Evolutionary conservation across 2,329 filamentous ascomycete species (phyloP), one percentile per base, ranked within the genome.

Genomic region (Stagonosporopsis tanaceti): DNA sequence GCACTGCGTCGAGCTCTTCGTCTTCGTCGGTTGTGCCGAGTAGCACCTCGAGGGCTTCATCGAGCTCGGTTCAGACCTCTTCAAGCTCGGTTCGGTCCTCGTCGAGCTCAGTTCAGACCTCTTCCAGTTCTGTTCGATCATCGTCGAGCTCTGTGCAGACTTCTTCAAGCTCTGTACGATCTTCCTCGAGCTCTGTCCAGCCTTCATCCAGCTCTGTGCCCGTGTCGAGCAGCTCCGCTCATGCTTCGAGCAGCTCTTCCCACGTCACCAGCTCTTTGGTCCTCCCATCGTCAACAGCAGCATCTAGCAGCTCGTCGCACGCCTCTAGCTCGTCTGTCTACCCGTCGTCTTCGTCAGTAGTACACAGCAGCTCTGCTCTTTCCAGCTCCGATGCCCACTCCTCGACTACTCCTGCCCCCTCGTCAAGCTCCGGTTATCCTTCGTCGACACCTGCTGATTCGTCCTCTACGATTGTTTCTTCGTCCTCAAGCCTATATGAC

Each of bases 1-100:
- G 55, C 17, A 32, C 22, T 12, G 34, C 50, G 8, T 24, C 38
- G 7, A 65, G 52, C 60, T 66, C 65, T 24, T 62, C 65, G 32
- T 34, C 32, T 6, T 34, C 32, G 17, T 62, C 66, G 32, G 46
- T 57, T 3, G 51, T 44, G 35, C 53, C 54, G 8, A 53, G 41
- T 38, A 53, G 50, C 39, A 57, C 59, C 7, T 38, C 58, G 35
- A 50, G 4, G 4, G 25, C 44, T 1, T 55, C 47, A 12, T 48
- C 44, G 3, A 40, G 24, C 35, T 46, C 55, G 25, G 39, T 15
- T 15, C 37, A n/a, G 15, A n/a, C 39, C 12, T 45, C 50, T 4
- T 44, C 28, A 28, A 35, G 27, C 32, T 44, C 48, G 15, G 12
- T 14, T 8, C 24, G 22, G 24, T 4, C 40, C 2, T 28, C 24